A percentile compares a stretch with the other conserved stretches of the same genome.
Evolutionary conservation across 352 stramenopile species (phyloP).

Genomic region (Phytophthora ramorum): DNA sequence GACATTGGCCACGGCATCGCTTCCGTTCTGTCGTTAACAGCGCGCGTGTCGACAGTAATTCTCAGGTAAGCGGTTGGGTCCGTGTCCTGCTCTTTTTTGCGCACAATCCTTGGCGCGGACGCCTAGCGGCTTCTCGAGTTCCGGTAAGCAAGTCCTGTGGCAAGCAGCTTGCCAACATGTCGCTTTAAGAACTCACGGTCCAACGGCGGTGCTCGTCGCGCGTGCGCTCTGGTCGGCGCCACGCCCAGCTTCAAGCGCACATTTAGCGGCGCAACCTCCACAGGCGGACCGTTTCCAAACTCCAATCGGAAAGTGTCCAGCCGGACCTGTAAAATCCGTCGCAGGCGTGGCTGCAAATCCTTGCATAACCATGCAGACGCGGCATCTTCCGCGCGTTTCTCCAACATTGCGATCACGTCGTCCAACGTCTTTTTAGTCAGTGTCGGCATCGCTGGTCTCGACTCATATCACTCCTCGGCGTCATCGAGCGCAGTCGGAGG

Average conservation of each 20-base stretch:
- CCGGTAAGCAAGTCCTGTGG: conserved; percentile 1
- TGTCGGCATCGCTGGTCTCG: neutral
- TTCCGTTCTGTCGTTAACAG: conserved; percentile 29
- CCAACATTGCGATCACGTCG: neutral
- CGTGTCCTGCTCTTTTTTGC: conserved; percentile 16
- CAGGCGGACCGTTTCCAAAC: conserved; percentile 18
- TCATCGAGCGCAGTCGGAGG: neutral
- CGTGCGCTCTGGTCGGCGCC: neutral
- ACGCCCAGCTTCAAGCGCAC: conserved; percentile 13
- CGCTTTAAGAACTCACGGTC: conserved; percentile 9
- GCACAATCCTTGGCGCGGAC: conserved; percentile 11
- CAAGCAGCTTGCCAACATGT: neutral
- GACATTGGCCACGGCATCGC: conserved; percentile 33
- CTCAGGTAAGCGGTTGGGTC: conserved; percentile 12
- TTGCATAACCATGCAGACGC: neutral
- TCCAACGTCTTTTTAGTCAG: neutral
- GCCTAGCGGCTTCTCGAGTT: conserved; percentile 12
- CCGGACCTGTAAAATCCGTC: neutral
- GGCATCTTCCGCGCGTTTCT: conserved; percentile 1
- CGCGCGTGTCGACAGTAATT: conserved; percentile 31
- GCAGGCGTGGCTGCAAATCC: neutral
- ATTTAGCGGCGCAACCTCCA: conserved; percentile 14
- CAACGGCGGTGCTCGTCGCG: conserved; percentile 2
- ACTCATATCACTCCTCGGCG: conserved; percentile 3
- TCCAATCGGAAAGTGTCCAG: conserved; percentile 13